Base-by-base conservation (phyloP, 176 grass and related monocot species). In the Hordeum vulgare region DNA sequence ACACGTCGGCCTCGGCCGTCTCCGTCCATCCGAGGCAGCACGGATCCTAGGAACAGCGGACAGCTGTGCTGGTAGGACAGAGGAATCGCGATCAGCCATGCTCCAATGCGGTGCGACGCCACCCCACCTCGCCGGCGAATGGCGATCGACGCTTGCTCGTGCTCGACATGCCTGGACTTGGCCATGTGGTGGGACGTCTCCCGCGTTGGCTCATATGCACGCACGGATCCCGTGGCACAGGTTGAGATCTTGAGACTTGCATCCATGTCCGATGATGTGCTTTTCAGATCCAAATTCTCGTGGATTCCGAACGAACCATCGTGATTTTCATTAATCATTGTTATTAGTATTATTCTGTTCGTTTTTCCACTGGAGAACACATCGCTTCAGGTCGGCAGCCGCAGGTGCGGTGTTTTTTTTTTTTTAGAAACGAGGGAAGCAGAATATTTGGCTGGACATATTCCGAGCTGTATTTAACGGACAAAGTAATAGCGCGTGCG, bases 401-500 rank as follows among this genome's bases (percentile, higher is more conserved):
- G 47, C 29, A n/a, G 10, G 18, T 12, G 10, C n/a, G 73, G 29
- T 7, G 20, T 20, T 34, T 75, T 34, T 54, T 44, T 75, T 11
- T 37, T 25, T 28, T 17, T 2, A 18, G 13, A 15, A 31, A 3
- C 7, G 9, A 44, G 28, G 11, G 8, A 74, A 17, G 31, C 1
- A 11, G 31, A 66, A 29, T 63, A 57, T 59, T 21, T 51, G 36
- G 11, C 61, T 12, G 23, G 51, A 49, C 53, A 82, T 77, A 88
- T 80, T 75, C 67, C 81, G 3, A 66, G 11, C 27, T 80, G 10
- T 45, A 28, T 74, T 74, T 79, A 44, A 77, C 21, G 0, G 40
- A n/a, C 73, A 83, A 83, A 84, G 57, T 28, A 24, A 40, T 44
- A 44, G 80, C 33, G 26, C 74, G 9, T 66, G 42, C 86, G 25